Evolutionary conservation across 2,329 filamentous ascomycete species (phyloP), one percentile per base, ranked within the genome.

Genomic region (Didymella segeticola): DNA sequence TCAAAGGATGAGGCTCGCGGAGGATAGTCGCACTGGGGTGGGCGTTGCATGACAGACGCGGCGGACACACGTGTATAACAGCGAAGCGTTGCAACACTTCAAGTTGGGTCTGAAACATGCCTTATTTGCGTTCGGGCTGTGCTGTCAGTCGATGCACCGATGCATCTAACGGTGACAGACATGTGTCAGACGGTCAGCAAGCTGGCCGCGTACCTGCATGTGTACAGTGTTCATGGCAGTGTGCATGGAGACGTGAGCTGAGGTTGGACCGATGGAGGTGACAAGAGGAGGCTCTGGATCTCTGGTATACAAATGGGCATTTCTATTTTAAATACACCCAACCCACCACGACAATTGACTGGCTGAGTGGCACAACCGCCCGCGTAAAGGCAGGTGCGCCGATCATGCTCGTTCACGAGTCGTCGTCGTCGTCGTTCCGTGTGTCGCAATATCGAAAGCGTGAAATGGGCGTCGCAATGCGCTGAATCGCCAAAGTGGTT

Each of bases 161-260:
- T 53, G 33, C 22, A 49, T 26, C 45, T 45, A 39, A 45, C 29
- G 45, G 45, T 34, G 51, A 36, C 46, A 25, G 45, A 41, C 36
- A 49, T 50, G 47, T 56, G 47, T 55, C 52, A 49, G 46, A 37
- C 42, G 19, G 53, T 43, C 53, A 55, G 36, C 26, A 43, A 54
- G 20, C 30, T 45, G 58, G 55, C 45, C 51, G 57, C 47, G 62
- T 66, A 62, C 62, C 60, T 66, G 63, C 62, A 56, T 57, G 17
- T 45, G 43, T 33, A 26, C 20, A 25, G 19, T 25, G 29, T 30
- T 34, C 30, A 23, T 14, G 26, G 33, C n/a, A n/a, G n/a, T n/a
- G n/a, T n/a, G n/a, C n/a, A n/a, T n/a, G 15, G 15, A 27, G 30
- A 23, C 15, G 33, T 30, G 38, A 43, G 39, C 33, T 39, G 29